Base-by-base conservation (phyloP, 345 rosid species). In the Gossypium anomalum region DNA sequence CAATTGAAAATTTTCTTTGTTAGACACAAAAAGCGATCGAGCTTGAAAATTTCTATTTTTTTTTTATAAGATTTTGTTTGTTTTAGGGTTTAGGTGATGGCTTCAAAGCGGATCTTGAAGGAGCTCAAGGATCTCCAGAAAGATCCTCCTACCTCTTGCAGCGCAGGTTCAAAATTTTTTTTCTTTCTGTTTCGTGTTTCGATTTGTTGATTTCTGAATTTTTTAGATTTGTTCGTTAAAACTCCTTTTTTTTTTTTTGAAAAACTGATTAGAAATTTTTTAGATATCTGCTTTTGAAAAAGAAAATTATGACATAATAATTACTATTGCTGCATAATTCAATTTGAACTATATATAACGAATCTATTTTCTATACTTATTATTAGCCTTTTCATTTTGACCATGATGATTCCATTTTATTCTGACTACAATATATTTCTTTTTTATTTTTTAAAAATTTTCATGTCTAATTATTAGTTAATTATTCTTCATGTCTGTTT, bases 61-160 rank as follows among this genome's bases (percentile, higher is more conserved):
- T 29, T 7, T 38, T 73, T 9, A 61, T 62, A 6, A 58, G 2
- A 45, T 14, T 48, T 22, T 45, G 2, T 51, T 51, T 5, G 47
- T 29, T 47, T 62, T 73, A 83, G 88, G 83, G 78, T 76, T 77
- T 60, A 66, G 65, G 78, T 75, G 4, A 60, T 60, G 64, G 64
- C 64, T 60, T 60, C 64, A 27, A 60, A 60, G 41, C 64, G 64
- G 43, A 60, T 60, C 64, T 60, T 60, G 41, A 60, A 60, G 64
- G 64, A 60, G 64, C 64, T 60, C 64, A 60, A 60, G 64, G 94
- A 90, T 84, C 85, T 90, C 65, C 92, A 90, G 83, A 90, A 90
- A 85, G 92, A 90, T 86, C 94, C 92, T 69, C 94, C 94, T 49
- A 88, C 92, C 5, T 88, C 92, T 29, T 90, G 92, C 87, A 90